These are phyloP conservation scores for Papiliotrema flavescens DNA, from an alignment of 1,284 basidiomycete genomes.

Conservation along the genomic window DNA sequence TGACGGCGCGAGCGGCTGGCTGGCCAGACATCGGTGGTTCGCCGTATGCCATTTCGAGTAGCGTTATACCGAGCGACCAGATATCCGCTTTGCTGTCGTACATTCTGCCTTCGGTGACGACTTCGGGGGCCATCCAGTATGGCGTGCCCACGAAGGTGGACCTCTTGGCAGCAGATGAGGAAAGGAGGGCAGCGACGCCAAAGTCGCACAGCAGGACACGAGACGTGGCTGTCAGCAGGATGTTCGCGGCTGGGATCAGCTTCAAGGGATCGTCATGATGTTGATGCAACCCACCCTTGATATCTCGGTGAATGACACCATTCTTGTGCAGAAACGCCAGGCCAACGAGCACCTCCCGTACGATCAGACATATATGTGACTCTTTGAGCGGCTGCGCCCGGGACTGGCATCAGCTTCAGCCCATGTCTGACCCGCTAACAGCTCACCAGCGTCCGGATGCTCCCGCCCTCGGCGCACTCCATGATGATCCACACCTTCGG, in stretches of 20 bases:
- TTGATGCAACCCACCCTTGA: conserved; percentile 60
- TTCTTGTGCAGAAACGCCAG: conserved; percentile 87
- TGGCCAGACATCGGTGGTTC: conserved; percentile 65
- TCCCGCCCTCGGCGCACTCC: conserved; percentile 96
- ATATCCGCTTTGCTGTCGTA: conserved; percentile 98
- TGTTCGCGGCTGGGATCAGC: conserved; percentile 71
- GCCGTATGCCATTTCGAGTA: conserved; percentile 80
- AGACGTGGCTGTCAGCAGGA: conserved; percentile 73
- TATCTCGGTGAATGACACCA: conserved; percentile 92
- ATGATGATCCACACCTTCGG: conserved; percentile 98
- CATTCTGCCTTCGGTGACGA: conserved; percentile 77
- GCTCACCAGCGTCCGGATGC: conserved; percentile 75
- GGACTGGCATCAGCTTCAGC: conserved; percentile 60
- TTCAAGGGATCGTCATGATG: not conserved
- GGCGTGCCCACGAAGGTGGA: conserved; percentile 95
- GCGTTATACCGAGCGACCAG: conserved; percentile 92
- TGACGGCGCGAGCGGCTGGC: conserved; percentile 81
- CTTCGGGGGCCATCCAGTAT: conserved; percentile 99
- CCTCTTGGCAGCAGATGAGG: conserved; percentile 80
- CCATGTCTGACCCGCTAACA: not conserved
- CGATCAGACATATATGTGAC: conserved; percentile 80
- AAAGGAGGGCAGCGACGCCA: conserved; percentile 89
- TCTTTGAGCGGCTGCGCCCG: conserved; percentile 83
- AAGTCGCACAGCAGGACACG: conserved; percentile 95
- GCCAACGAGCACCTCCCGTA: conserved; percentile 81